Conservation (phyloP, 306 rosid species). For the Cotoneaster glaucophyllus region DNA sequence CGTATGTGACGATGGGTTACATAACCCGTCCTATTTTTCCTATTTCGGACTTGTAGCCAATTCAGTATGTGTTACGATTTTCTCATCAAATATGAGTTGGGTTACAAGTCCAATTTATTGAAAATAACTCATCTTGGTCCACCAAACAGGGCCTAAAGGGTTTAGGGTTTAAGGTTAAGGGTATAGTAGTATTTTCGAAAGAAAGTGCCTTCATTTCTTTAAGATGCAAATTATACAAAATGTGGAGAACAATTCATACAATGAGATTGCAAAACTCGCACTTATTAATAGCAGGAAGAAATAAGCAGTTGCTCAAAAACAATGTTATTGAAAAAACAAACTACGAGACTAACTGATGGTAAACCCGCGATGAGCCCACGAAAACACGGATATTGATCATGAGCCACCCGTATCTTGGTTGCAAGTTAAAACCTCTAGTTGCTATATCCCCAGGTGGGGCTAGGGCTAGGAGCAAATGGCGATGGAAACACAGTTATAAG, state of each 20-base stretch:
- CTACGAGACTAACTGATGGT: background rate
- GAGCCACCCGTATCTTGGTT: background rate
- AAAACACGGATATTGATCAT: background rate
- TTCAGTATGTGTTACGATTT: no score
- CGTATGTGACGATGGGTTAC: no score
- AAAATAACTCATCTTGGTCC: no score
- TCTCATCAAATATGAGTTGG: no score
- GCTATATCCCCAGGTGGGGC: background rate
- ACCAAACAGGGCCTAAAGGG: no score
- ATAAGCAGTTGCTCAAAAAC: background rate
- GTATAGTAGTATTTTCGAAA: no score
- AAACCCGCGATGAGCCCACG: background rate
- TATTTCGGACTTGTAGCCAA: no score
- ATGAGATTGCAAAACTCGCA: background rate
- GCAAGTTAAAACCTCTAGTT: background rate
- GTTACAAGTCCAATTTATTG: no score
- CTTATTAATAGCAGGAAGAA: background rate
- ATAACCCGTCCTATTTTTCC: no score
- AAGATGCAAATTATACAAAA: background rate
- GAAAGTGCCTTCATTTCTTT: background rate
- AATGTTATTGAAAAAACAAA: background rate
- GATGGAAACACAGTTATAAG: constrained; percentile 26
- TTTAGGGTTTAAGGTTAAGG: no score
- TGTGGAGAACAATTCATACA: background rate
- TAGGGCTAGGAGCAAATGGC: background rate